These are phyloP conservation scores for Trametes cinnabarina DNA, from an alignment of 768 basidiomycete species.

Conservation along the genomic window DNA sequence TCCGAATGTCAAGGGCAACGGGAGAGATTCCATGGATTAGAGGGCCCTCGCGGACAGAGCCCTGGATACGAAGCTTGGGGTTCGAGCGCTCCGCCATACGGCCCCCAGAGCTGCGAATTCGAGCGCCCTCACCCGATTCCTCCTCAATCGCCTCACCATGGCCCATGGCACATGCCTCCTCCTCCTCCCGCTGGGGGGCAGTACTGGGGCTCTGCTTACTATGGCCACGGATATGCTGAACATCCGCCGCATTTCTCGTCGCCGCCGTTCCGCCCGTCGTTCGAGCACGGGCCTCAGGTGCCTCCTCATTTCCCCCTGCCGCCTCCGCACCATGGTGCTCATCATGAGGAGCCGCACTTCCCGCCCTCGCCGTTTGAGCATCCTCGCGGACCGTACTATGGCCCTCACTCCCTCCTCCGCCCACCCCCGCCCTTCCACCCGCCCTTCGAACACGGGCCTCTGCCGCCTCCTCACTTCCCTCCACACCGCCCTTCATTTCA, in stretches of 20 bases:
- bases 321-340: background rate
- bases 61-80: background rate
- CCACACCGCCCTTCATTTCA: slow-evolving; percentile 23
- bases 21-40: background rate
- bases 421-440: background rate
- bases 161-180: background rate
- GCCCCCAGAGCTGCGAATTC: background rate
- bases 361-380: background rate
- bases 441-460: background rate
- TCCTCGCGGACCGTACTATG: background rate
- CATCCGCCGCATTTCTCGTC: background rate
- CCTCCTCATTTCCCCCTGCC: slow-evolving; percentile 1
- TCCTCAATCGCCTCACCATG: background rate
- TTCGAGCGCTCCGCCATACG: background rate
- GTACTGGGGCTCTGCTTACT: background rate
- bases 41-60: background rate
- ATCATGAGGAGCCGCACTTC: no score
- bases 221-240: background rate
- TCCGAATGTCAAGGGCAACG: no score
- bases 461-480: slow-evolving; percentile 8
- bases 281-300: background rate
- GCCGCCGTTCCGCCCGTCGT: background rate
- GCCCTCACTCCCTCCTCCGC: background rate
- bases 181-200: background rate
- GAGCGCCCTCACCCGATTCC: background rate